Evolutionary conservation across 2,329 filamentous ascomycete species (phyloP).

Genomic region (Colletotrichum nymphaeae): DNA sequence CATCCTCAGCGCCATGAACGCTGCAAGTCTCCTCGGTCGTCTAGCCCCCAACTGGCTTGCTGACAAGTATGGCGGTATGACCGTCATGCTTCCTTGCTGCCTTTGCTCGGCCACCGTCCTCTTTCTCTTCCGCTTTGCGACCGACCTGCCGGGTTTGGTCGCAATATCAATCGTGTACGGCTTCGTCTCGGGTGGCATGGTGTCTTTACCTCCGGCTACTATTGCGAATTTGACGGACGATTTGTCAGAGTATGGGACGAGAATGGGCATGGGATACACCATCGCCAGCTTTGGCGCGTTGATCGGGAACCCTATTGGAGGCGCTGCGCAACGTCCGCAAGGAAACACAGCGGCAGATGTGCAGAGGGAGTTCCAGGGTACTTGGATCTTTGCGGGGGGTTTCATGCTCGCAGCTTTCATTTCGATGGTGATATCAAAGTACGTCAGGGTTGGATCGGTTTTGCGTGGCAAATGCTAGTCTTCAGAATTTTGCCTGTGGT

Average conservation of each 20-base stretch:
- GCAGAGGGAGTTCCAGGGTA: conserved; percentile 27
- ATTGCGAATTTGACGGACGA: conserved; percentile 33
- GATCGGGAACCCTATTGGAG: conserved; percentile 35
- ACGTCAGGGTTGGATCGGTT: conserved; percentile 13
- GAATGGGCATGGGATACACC: conserved; percentile 35
- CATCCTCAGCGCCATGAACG: conserved; percentile 36
- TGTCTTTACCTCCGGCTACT: conserved; percentile 32
- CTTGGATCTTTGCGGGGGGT: conserved; percentile 23
- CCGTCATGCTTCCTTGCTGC: conserved; percentile 27
- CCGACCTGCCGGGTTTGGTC: conserved; percentile 27
- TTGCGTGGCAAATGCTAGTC: conserved; percentile 14
- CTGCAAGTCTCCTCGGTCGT: conserved; percentile 34
- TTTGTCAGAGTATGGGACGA: conserved; percentile 26
- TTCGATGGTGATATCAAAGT: conserved; percentile 12
- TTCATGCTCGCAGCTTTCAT: conserved; percentile 26
- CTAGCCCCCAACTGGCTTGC: conserved; percentile 36
- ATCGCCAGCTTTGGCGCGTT: conserved; percentile 31
- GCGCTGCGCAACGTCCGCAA: conserved; percentile 15
- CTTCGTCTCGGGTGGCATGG: conserved; percentile 35
- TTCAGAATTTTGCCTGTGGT: neutral
- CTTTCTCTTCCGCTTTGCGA: conserved; percentile 23
- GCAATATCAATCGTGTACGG: conserved; percentile 30
- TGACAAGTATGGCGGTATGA: conserved; percentile 33
- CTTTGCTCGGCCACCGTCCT: conserved; percentile 23
- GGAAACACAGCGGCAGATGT: neutral